Evolutionary conservation across 2,329 filamentous ascomycete genomes (phyloP).

Genomic region (Dendryphion nanum): DNA sequence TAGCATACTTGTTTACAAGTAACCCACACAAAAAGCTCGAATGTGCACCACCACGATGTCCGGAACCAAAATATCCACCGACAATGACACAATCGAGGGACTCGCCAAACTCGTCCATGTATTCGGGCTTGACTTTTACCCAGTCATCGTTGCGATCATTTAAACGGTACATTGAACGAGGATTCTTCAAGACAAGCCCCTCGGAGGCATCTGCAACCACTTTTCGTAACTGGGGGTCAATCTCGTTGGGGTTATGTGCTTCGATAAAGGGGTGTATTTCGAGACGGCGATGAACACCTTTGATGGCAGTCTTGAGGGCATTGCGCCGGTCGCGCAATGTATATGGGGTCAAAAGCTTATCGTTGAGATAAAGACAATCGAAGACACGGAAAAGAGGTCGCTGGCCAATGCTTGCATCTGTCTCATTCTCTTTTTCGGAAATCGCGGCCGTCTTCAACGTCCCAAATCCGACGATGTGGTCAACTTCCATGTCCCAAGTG

Average conservation of each 20-base stretch:
- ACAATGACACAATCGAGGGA: constrained; percentile 86
- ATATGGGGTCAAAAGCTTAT: constrained; percentile 74
- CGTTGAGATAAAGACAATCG: constrained; percentile 88
- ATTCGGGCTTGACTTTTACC: constrained; percentile 98
- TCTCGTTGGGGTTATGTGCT: constrained; percentile 66
- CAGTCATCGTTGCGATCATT: constrained; percentile 93
- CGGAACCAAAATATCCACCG: constrained; percentile 90
- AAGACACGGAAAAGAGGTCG: constrained; percentile 84
- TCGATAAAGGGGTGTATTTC: constrained; percentile 75
- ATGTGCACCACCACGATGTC: constrained; percentile 75
- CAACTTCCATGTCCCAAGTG: constrained; percentile 85
- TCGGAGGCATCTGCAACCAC: constrained; percentile 87
- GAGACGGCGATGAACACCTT: constrained; percentile 69
- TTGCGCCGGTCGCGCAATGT: constrained; percentile 76
- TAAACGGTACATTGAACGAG: constrained; percentile 77
- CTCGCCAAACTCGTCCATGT: constrained; percentile 95
- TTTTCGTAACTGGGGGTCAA: constrained; percentile 76
- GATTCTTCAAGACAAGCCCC: constrained; percentile 91
- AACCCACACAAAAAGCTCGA: constrained; percentile 91
- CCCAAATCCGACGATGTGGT: constrained; percentile 85
- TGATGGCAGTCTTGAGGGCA: constrained; percentile 71
- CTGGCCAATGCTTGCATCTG: constrained; percentile 54
- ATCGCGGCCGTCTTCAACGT: constrained; percentile 89
- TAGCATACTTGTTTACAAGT: constrained; percentile 68
- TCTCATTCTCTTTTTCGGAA: constrained; percentile 72